Evolutionary conservation across 768 basidiomycete genomes (phyloP), one percentile per base, ranked within the genome.

Genomic region (Naganishia friedmannii): DNA sequence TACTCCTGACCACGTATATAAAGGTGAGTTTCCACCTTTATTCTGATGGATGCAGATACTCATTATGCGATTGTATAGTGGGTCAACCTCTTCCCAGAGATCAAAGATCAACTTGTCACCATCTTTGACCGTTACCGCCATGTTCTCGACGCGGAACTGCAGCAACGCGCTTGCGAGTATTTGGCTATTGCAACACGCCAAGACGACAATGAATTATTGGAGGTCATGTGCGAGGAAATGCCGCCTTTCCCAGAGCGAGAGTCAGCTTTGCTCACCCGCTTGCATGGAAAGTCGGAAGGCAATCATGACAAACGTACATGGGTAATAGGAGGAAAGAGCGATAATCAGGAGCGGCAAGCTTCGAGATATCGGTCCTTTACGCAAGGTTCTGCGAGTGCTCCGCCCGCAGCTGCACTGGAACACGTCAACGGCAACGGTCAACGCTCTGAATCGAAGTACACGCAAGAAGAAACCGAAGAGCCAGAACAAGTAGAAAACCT

Each of bases 21-120:
- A 99, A 99, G 73, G 81, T 80, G 55, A 69, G 79, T 70, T 66
- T 19, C 3, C 23, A 19, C 26, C 34, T 28, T 51, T 7, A 5
- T 21, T 42, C 26, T 26, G 34, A 42, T 13, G 21, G 37, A 21
- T 3, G 3, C 29, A 21, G 32, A 28, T n/a, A 23, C 34, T 57
- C 9, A 58, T 55, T 13, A 10, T 32, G 26, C 65, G 54, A 58
- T 70, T 55, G 13, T 53, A 63, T 55, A 80, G 86, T 98, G 95
- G 95, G 93, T 96, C 73, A 99, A 99, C 79, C 91, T 99, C 68
- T 99, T 98, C 82, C 96, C 96, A 23, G 96, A 99, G 81, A 96
- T 99, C 83, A 96, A 94, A 76, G 86, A 89, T 8, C 93, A 97
- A 74, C 87, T 99, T 32, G 76, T 97, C 79, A 90, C 89, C 80